Evolutionary conservation across 768 basidiomycete species (phyloP), one percentile per base, ranked within the genome.

Genomic region (Kockovaella imperatae): DNA sequence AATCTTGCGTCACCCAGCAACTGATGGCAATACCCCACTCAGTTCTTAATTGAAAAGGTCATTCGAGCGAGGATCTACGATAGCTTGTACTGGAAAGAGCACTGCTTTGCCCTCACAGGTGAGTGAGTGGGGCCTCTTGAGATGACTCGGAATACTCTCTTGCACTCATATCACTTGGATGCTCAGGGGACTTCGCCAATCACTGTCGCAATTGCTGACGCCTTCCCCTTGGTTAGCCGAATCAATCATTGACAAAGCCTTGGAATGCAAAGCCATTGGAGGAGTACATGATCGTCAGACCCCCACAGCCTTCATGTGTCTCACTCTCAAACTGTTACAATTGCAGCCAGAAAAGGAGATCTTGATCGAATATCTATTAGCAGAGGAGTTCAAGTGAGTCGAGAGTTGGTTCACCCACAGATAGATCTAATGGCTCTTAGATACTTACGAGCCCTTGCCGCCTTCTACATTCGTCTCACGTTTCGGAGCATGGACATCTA

Each of bases 301-400:
- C 38, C 95, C 95, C 0, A 97, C 91, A 3, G 83, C 89, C 66
- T 99, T 93, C 72, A 74, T 97, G 41, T 91, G 86, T 64, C 77
- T 99, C 34, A 79, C 91, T 40, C 76, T 97, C 59, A 99, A 99
- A 70, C 78, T 99, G 42, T 77, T 99, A 35, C 93, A 96, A 73
- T 83, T 99, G 42, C 95, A 97, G 67, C 95, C 95, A 3, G 87
- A 96, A 73, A 93, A 91, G 70, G 95, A 97, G 73, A 96, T 99
- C 45, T 68, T 97, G 42, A 75, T 97, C 1, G 95, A 97, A 67
- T 99, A 99, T 68, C 75, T 99, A 20, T 80, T 83, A 46, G 95
- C 89, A 5, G 95, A 97, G 52, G 95, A 99, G 70, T 99, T 96
- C 78, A 99, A 99, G 95, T 93, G 56, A 46, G 84, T 75, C 43